Evolutionary conservation across 495 filamentous ascomycete species (phyloP).

Genomic region (Aspergillus carlsbadensis): DNA sequence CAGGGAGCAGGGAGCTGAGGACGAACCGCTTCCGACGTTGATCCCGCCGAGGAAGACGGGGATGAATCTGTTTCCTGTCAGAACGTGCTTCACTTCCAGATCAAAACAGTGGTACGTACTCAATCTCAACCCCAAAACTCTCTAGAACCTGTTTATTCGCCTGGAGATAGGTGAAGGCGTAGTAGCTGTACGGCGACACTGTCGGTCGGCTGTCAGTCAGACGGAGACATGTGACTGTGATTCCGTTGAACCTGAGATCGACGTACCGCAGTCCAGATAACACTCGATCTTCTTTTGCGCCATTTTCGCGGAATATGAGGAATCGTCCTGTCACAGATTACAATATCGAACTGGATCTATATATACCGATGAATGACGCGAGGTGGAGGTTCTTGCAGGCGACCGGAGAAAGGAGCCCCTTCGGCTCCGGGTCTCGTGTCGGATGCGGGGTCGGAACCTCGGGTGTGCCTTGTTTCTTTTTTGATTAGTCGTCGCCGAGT

Average conservation of each 20-base stretch:
- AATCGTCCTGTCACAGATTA: too few species aligned
- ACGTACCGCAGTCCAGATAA: constrained; percentile 58
- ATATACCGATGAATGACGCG: too few species aligned
- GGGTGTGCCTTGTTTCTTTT: too few species aligned
- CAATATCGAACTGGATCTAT: too few species aligned
- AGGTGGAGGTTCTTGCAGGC: too few species aligned
- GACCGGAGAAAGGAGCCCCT: too few species aligned
- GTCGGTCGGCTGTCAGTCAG: neutral
- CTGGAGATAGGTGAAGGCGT: constrained; percentile 57
- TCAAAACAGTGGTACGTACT: constrained; percentile 45
- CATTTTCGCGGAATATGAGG: constrained; percentile 5
- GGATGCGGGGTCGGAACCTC: too few species aligned
- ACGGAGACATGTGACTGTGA: neutral
- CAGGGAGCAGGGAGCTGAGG: too few species aligned
- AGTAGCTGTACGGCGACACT: constrained; percentile 73
- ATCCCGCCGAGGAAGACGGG: constrained; percentile 75
- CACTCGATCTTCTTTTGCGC: constrained; percentile 62
- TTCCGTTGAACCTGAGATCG: neutral
- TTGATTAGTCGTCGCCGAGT: too few species aligned
- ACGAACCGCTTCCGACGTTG: constrained; percentile 60
- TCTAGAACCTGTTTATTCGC: constrained; percentile 52
- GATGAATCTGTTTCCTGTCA: constrained; percentile 47
- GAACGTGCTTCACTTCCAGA: neutral
- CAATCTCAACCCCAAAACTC: constrained; percentile 58
- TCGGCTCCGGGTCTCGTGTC: too few species aligned